Evolutionary conservation across 345 rosid species (phyloP).

Genomic region (Dimocarpus longan): DNA sequence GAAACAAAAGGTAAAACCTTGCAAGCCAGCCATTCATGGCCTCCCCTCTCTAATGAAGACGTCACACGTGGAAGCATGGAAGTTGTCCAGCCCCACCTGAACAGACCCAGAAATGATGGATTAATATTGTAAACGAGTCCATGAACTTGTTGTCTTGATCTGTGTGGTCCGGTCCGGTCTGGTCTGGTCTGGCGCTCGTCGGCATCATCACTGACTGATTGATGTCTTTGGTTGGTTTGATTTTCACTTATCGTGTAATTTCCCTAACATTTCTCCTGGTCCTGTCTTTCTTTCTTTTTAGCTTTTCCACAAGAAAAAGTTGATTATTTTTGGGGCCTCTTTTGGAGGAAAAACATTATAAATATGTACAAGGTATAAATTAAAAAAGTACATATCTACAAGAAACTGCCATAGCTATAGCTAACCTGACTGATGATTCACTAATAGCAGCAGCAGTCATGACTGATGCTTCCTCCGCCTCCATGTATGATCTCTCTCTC

Average conservation of each 20-base stretch:
- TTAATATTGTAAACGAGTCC: too few relatives aligned
- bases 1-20: too few relatives aligned
- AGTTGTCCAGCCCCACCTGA: background rate
- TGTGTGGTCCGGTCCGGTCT: background rate
- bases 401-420: background rate
- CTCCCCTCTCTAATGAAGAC: background rate
- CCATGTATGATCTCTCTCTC: slow-evolving; percentile 7
- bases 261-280: background rate
- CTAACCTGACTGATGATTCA: background rate
- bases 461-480: background rate
- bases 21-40: background rate
- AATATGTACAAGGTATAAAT: too few relatives aligned
- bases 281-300: background rate
- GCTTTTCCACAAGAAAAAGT: background rate
- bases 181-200: background rate
- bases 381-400: too few relatives aligned
- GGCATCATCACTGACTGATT: background rate
- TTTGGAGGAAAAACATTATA: too few relatives aligned
- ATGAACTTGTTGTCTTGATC: background rate
- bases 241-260: background rate
- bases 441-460: background rate
- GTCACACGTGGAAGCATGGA: background rate
- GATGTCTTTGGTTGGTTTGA: too few relatives aligned
- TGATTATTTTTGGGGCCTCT: background rate
- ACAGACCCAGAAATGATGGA: too few relatives aligned